Base-by-base conservation (phyloP, 768 basidiomycete species). In the Cystofilobasidium capitatum region DNA sequence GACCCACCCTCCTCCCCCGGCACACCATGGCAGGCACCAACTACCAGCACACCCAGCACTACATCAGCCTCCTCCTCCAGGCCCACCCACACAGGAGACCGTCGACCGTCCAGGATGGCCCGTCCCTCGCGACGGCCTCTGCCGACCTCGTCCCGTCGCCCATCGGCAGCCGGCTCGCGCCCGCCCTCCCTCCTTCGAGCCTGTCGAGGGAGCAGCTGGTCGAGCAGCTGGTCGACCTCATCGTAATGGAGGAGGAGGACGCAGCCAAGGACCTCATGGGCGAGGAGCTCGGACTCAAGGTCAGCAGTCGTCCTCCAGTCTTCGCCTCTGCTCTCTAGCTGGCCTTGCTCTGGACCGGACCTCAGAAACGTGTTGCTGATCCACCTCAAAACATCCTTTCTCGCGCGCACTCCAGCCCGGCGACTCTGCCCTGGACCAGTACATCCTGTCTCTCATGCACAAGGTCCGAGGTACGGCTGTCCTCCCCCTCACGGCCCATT, bases 371-470 rank as follows among this genome's bases (percentile, higher is more conserved):
- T 71, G 73, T 40, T 57, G 54, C 69, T 58, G 59, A 60, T 45
- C 69, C 71, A 76, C 73, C 74, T 45, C 72, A 69, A 22, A 57
- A 29, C 51, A 8, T 24, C 51, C n/a, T 49, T 62, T 35, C 17
- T 47, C 40, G 13, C 42, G 14, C 62, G 39, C 8, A 20, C 29
- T 55, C 51, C 22, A 22, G 45, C 33, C 29, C 3, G 40, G 35
- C 49, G 66, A 67, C 24, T 37, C 67, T 29, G 63, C 47, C 16
- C 80, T 91, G 70, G 92, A 96, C 74, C 88, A 92, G 72, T 84
- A 86, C 75, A 89, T 92, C 67, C 81, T 97, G 24, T 91, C 94
- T 74, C 83, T 96, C 70, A 96, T 97, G 93, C 93, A 97, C 79
- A 88, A 88, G 78, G 89, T 92, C 76, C 82, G 85, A 70, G 91